Conservation (phyloP, 495 filamentous ascomycete genomes). For the Cairneyella variabilis region DNA sequence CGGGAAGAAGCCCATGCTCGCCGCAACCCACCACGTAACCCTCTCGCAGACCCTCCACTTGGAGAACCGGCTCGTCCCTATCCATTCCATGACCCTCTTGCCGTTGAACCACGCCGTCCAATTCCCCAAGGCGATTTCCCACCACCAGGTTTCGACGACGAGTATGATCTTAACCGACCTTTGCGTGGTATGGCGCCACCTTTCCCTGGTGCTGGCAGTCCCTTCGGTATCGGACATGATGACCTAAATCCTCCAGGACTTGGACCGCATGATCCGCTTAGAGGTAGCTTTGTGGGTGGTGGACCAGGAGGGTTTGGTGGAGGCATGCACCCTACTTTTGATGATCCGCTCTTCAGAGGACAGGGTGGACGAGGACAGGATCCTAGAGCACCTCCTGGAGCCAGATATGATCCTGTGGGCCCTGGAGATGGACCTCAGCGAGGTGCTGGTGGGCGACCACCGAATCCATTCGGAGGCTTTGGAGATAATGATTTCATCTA, state of each 20-base stretch:
- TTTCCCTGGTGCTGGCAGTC: constrained; percentile 47
- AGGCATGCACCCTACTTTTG: constrained; percentile 95
- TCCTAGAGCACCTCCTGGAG: constrained; percentile 54
- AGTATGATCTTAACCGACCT: constrained; percentile 76
- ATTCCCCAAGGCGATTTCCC: constrained; percentile 74
- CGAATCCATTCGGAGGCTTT: constrained; percentile 62
- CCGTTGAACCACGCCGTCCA: constrained; percentile 56
- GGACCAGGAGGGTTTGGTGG: constrained; percentile 37
- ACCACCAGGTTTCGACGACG: constrained; percentile 90
- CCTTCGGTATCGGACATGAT: constrained; percentile 68
- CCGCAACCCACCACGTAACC: constrained; percentile 40
- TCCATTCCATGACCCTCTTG: constrained; percentile 67
- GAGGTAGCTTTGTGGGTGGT: constrained; percentile 55
- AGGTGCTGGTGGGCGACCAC: constrained; percentile 42
- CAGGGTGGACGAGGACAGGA: constrained; percentile 43
- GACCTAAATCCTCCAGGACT: constrained; percentile 87
- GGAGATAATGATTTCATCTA: constrained; percentile 67
- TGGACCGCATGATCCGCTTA: constrained; percentile 77
- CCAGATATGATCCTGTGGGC: constrained; percentile 75
- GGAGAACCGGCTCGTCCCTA: constrained; percentile 59
- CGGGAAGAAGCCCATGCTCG: constrained; percentile 28
- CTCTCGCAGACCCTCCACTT: constrained; percentile 46
- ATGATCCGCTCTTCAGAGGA: constrained; percentile 84
- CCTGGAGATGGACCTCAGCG: constrained; percentile 58
- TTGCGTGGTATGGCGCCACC: constrained; percentile 45